These are phyloP conservation scores for Margaritispora aquatica DNA, from an alignment of 495 filamentous ascomycete genomes.

Conservation along the genomic window DNA sequence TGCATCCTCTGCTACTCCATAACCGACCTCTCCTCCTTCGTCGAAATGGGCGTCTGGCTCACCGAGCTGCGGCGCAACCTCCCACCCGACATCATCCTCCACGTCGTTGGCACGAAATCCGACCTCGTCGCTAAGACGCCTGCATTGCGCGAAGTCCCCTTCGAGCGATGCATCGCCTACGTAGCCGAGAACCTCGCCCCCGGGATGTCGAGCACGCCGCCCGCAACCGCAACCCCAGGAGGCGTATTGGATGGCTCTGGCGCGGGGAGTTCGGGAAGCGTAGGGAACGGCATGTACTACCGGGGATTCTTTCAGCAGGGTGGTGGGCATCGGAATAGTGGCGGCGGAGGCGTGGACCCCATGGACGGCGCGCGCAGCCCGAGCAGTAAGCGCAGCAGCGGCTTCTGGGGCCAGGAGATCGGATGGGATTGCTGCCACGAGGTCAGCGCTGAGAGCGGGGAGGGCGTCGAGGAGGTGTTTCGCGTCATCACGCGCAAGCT, in stretches of 20 bases:
- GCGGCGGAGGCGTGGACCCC: not conserved
- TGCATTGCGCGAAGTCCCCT: conserved; percentile 69
- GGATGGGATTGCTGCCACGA: conserved; percentile 97
- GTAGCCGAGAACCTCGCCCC: conserved; percentile 85
- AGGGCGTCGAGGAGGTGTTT: conserved; percentile 97
- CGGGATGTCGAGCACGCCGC: conserved; percentile 54
- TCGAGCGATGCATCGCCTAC: conserved; percentile 90
- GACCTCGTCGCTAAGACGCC: conserved; percentile 86
- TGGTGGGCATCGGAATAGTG: not conserved
- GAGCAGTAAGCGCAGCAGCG: conserved; percentile 70
- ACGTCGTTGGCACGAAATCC: conserved; percentile 92
- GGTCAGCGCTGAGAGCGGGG: conserved; percentile 88
- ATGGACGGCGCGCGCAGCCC: conserved; percentile 50
- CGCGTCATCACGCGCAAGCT: conserved; percentile 89
- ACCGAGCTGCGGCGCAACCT: conserved; percentile 45
- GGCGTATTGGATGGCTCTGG: conserved; percentile 10
- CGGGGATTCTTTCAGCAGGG: not conserved
- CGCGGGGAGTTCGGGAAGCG: conserved; percentile 23
- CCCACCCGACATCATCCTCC: conserved; percentile 69
- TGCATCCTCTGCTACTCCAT: conserved; percentile 95
- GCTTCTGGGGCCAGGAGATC: conserved; percentile 87
- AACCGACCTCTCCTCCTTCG: conserved; percentile 77
- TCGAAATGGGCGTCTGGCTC: conserved; percentile 92
- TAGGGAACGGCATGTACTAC: conserved; percentile 17
- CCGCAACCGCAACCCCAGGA: conserved; percentile 47